Evolutionary conservation across 2,329 filamentous ascomycete species (phyloP).

Genomic region (Pyricularia sp.): DNA sequence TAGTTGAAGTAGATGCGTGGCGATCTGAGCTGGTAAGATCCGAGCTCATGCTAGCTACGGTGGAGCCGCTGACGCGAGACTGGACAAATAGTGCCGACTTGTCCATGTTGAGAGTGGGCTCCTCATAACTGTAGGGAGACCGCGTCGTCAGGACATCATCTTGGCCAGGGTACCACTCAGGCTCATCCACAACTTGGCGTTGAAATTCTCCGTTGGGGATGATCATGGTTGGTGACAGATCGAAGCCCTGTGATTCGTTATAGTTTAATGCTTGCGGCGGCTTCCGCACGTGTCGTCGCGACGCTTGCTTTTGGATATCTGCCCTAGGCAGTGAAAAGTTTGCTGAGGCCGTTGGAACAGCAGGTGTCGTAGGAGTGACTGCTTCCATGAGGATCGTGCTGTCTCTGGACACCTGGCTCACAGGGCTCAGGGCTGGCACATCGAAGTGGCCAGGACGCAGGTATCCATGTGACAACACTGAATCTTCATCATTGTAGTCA

Average conservation of each 20-base stretch:
- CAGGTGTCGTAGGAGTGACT: conserved; percentile 29
- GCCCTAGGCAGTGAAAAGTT: conserved; percentile 5
- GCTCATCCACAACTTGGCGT: conserved; percentile 34
- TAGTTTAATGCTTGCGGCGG: conserved; percentile 43
- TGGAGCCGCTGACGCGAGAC: conserved; percentile 45
- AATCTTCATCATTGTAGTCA: conserved; percentile 11
- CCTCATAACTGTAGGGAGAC: conserved; percentile 22
- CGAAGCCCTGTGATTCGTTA: conserved; percentile 50
- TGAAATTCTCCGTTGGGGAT: conserved; percentile 48
- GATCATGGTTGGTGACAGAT: conserved; percentile 51
- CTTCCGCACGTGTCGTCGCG: conserved; percentile 24
- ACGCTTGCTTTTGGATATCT: conserved; percentile 13
- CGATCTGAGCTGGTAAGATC: conserved; percentile 38
- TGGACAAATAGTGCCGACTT: conserved; percentile 22
- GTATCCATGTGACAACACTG: not conserved
- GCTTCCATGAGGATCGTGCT: conserved; percentile 23
- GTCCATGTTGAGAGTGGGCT: conserved; percentile 24
- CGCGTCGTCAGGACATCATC: conserved; percentile 22
- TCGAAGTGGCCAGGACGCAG: conserved; percentile 23
- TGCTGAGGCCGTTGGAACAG: conserved; percentile 15
- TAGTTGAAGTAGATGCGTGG: conserved; percentile 44
- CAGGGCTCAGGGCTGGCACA: conserved; percentile 38
- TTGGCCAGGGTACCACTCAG: conserved; percentile 19
- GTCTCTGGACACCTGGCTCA: conserved; percentile 30
- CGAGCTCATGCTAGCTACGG: conserved; percentile 39